phyloP scores from a whole-genome alignment of 75 land plant genomes.

The Sequoia sempervirens region DNA sequence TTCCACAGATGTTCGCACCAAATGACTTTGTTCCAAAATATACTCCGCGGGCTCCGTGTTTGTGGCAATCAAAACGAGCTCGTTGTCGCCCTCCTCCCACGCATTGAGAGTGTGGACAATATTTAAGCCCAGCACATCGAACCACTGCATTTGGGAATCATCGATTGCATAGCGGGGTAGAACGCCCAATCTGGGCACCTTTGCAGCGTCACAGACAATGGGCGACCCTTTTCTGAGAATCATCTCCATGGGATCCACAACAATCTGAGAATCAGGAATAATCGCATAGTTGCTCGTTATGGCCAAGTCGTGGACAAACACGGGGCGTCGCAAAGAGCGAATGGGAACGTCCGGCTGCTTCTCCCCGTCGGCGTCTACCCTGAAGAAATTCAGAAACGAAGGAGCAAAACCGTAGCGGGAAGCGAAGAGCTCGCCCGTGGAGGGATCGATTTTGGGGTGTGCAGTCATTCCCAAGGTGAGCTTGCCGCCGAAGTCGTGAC shows the following conservation, averaged over 20 bases:
- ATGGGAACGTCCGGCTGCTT: constrained; percentile 54
- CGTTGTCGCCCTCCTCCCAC: constrained; percentile 64
- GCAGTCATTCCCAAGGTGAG: no score
- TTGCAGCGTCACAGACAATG: constrained; percentile 34
- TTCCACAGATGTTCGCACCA: constrained; percentile 39
- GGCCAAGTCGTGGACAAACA: constrained; percentile 67
- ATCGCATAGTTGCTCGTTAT: constrained; percentile 47
- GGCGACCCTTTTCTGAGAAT: constrained; percentile 32
- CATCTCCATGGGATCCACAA: constrained; percentile 43
- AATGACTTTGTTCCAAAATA: constrained; percentile 35
- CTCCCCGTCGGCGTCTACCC: constrained; percentile 33
- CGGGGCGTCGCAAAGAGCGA: constrained; percentile 28
- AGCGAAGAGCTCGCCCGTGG: constrained; percentile 55
- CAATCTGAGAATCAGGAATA: constrained; percentile 45
- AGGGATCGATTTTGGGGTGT: constrained; percentile 65
- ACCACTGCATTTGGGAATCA: constrained; percentile 53
- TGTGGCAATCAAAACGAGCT: constrained; percentile 57
- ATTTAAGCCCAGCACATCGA: constrained; percentile 68
- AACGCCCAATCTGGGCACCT: constrained; percentile 60
- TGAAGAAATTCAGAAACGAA: constrained; percentile 53
- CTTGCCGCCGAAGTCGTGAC: constrained; percentile 42
- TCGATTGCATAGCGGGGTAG: constrained; percentile 45
- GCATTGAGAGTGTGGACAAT: constrained; percentile 67
- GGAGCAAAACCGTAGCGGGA: constrained; percentile 35
- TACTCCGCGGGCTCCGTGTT: constrained; percentile 46